These are phyloP conservation scores for Daldinia sp. DNA, from an alignment of 2,329 filamentous ascomycete genomes.

Conservation along the genomic window DNA sequence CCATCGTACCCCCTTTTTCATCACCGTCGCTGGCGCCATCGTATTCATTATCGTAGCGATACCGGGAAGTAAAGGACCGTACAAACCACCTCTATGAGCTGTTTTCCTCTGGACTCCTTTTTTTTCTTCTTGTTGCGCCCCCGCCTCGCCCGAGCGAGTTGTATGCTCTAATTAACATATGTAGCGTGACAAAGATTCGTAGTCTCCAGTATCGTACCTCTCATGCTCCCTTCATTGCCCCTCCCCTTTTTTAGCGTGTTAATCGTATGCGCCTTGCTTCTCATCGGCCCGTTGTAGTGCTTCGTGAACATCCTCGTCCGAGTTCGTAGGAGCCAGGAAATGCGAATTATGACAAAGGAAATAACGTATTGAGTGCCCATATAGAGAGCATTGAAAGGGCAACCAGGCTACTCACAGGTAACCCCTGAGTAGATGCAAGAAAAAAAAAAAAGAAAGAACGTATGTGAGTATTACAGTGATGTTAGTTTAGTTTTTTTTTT, in stretches of 20 bases:
- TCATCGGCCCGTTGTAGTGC: constrained; percentile 20
- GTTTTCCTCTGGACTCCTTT: constrained; percentile 1
- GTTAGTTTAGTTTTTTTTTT: not conserved
- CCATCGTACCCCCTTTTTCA: constrained; percentile 1
- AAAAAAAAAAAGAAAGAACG: constrained; percentile 7
- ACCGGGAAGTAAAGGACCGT: constrained; percentile 16
- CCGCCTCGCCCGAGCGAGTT: constrained; percentile 39
- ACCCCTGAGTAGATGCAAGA: constrained; percentile 14
- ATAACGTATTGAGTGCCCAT: constrained; percentile 6
- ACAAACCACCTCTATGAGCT: constrained; percentile 16
- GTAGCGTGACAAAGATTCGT: constrained; percentile 23
- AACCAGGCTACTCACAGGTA: constrained; percentile 8
- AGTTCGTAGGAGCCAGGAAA: constrained; percentile 16
- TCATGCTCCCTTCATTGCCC: constrained; percentile 8
- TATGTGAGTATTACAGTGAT: constrained; percentile 1
- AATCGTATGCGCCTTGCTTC: constrained; percentile 29
- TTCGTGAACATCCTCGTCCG: constrained; percentile 27
- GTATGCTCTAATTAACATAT: constrained; percentile 34
- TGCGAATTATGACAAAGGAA: constrained; percentile 26
- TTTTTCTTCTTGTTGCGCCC: constrained; percentile 15
- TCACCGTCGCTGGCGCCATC: constrained; percentile 10
- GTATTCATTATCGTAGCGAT: constrained; percentile 28
- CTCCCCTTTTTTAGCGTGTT: not conserved
- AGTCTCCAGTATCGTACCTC: constrained; percentile 22
- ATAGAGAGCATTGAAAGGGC: constrained; percentile 3